These are phyloP conservation scores for Stipa capillata DNA, from an alignment of 176 grass and related monocot genomes.

Conservation along the genomic window DNA sequence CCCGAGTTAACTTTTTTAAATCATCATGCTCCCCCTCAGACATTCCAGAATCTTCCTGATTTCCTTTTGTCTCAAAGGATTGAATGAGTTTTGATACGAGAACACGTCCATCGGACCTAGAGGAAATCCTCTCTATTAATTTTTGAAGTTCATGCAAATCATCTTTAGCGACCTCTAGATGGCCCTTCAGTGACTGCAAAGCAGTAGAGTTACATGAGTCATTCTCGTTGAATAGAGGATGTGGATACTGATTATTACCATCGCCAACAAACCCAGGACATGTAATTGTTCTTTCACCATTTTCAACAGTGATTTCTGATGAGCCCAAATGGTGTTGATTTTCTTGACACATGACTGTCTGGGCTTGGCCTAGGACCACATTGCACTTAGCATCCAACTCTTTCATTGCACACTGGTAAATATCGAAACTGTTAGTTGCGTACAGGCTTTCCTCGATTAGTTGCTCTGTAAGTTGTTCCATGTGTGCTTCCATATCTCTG, in stretches of 20 bases:
- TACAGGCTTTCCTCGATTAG: constrained; percentile 63
- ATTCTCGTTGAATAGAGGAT: constrained; percentile 9
- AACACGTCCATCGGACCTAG: constrained; percentile 42
- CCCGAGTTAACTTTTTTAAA: constrained; percentile 36
- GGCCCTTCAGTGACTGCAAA: constrained; percentile 48
- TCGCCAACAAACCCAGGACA: neutral
- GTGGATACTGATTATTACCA: neutral
- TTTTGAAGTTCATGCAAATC: constrained; percentile 68
- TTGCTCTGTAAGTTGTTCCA: constrained; percentile 52
- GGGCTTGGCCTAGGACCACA: neutral
- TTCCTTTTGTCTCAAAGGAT: constrained; percentile 72
- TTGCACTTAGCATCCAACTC: constrained; percentile 38
- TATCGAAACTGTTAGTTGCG: constrained; percentile 37
- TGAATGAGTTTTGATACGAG: constrained; percentile 86
- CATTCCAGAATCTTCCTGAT: constrained; percentile 39
- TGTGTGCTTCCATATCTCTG: constrained; percentile 44
- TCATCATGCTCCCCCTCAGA: constrained; percentile 60
- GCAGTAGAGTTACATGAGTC: constrained; percentile 31
- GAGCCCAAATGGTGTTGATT: neutral
- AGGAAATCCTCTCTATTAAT: constrained; percentile 60
- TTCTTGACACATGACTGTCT: constrained; percentile 7
- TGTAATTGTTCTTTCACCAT: constrained; percentile 13
- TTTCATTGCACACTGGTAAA: constrained; percentile 55
- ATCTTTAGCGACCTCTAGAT: constrained; percentile 50
- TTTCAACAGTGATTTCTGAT: constrained; percentile 16